Percentiles rank a stretch among this genome's conserved stretches.
Evolutionary conservation across 805 yeast species (phyloP).

Genomic region (Hanseniaspora singularis): DNA sequence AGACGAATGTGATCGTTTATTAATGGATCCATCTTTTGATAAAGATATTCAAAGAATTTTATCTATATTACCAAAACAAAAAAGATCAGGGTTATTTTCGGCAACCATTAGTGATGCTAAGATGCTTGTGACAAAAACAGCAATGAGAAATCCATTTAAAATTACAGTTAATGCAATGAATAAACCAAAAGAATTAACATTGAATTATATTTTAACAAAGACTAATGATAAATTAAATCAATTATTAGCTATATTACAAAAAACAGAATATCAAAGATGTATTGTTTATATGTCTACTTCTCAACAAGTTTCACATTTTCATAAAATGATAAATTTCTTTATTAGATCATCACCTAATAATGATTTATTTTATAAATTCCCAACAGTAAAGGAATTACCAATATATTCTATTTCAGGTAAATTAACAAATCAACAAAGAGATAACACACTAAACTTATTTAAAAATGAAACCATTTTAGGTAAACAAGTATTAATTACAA

Average conservation of each 20-base stretch:
- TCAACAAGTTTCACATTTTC: conserved; percentile 65
- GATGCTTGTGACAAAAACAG: conserved; percentile 64
- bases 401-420: conserved; percentile 84
- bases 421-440: conserved; percentile 64
- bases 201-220: conserved; percentile 47
- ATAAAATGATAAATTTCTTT: conserved; percentile 36
- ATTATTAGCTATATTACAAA: conserved; percentile 41
- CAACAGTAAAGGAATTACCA: conserved; percentile 26
- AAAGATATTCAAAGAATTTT: conserved; percentile 58
- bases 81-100: conserved; percentile 85
- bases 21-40: conserved; percentile 61
- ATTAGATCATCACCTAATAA: conserved; percentile 26
- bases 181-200: conserved; percentile 51
- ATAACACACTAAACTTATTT: conserved; percentile 58
- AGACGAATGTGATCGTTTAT: conserved; percentile 85
- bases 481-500: conserved; percentile 64
- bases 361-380: conserved; percentile 19
- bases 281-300: conserved; percentile 93
- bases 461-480: conserved; percentile 30
- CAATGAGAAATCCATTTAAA: conserved; percentile 86
- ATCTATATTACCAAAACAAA: conserved; percentile 67
- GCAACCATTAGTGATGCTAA: conserved; percentile 87
- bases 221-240: conserved; percentile 52
- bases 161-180: conserved; percentile 55
- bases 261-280: conserved; percentile 56